A percentile compares a stretch with the other conserved stretches of the same genome.
Conservation (phyloP, 192 early-diverging fungal genomes). For the Backusella sp. region DNA sequence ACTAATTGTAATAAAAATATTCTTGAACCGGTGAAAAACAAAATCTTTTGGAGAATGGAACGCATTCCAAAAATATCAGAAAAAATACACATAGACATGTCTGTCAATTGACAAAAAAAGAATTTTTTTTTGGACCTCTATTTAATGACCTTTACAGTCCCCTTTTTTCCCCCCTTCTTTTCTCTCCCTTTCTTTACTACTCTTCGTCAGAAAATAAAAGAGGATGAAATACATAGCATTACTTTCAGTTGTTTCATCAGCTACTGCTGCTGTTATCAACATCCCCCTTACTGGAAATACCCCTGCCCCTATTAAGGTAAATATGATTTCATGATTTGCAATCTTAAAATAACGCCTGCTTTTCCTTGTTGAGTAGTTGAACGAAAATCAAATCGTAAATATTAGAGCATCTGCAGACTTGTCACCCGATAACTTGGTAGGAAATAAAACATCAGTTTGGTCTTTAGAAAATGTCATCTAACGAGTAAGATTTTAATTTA, state of each 20-base stretch:
- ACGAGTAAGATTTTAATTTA: background rate
- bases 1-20: background rate
- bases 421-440: background rate
- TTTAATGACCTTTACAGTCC: background rate
- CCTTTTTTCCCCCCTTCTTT: background rate
- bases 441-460: background rate
- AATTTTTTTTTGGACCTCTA: background rate
- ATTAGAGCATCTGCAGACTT: background rate
- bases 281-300: background rate
- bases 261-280: slow-evolving; percentile 1
- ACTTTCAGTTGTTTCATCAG: background rate
- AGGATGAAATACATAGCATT: background rate
- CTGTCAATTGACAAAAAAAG: background rate
- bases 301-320: background rate
- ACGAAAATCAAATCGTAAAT: background rate
- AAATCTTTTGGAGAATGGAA: background rate
- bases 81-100: background rate
- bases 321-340: background rate
- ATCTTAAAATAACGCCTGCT: background rate
- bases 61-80: background rate
- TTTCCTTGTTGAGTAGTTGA: background rate
- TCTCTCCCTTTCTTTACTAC: background rate
- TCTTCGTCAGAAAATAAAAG: background rate
- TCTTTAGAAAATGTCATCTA: background rate
- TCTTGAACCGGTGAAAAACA: background rate